Conservation (phyloP, 371 early-diverging fungal species). For the Saksenaea vasiformis region DNA sequence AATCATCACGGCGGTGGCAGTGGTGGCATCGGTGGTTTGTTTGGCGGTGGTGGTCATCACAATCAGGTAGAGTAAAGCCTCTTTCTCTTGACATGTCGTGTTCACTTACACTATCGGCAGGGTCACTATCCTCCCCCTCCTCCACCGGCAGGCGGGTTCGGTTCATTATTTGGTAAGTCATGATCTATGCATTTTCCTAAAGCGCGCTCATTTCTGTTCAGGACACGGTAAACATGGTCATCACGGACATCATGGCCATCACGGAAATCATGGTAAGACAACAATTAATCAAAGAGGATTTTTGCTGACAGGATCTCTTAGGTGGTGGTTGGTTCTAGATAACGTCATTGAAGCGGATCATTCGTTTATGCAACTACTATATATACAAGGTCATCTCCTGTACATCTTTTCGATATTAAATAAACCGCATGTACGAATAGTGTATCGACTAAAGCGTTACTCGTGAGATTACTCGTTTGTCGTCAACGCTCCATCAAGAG, state of each 20-base stretch:
- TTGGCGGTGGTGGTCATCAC: conserved; percentile 1
- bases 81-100: not conserved
- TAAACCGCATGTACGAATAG: too few relatives aligned
- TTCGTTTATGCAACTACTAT: too few relatives aligned
- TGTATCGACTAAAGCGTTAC: too few relatives aligned
- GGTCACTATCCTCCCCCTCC: conserved; percentile 23
- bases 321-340: not conserved
- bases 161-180: conserved; percentile 9
- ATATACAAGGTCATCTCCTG: too few relatives aligned
- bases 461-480: too few relatives aligned
- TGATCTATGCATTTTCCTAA: not conserved
- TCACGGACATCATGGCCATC: conserved; percentile 3
- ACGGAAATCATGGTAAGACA: conserved; percentile 11
- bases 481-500: too few relatives aligned
- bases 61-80: conserved; percentile 5
- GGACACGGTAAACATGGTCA: conserved; percentile 7
- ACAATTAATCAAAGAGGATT: not conserved
- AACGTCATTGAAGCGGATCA: too few relatives aligned
- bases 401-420: too few relatives aligned
- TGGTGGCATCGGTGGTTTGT: not conserved
- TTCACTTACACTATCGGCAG: not conserved
- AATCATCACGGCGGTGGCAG: not conserved
- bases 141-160: conserved; percentile 11
- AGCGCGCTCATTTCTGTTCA: not conserved
- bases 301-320: not conserved